Evolutionary conservation across 495 filamentous ascomycete species (phyloP).

Genomic region (Hyaloscypha variabilis): DNA sequence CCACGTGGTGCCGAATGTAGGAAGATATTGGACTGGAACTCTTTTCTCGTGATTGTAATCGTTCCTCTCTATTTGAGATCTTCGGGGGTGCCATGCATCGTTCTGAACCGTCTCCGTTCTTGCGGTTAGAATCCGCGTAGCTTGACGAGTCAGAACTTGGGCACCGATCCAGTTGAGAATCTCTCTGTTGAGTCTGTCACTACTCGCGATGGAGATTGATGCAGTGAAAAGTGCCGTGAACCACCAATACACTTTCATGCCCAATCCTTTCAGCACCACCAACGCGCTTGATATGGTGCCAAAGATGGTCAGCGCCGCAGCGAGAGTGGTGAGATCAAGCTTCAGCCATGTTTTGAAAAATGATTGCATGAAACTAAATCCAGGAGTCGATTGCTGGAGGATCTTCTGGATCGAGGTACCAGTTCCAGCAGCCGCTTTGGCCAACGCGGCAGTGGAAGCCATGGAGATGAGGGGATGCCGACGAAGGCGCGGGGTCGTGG

Average conservation of each 20-base stretch:
- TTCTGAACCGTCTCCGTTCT: slow-evolving; percentile 28
- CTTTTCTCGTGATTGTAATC: slow-evolving; percentile 24
- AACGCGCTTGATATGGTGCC: slow-evolving; percentile 35
- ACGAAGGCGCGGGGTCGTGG: neutral
- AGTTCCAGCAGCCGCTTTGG: neutral
- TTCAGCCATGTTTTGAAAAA: slow-evolving; percentile 19
- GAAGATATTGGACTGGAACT: slow-evolving; percentile 46
- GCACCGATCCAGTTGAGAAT: slow-evolving; percentile 23
- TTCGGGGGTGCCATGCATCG: slow-evolving; percentile 27
- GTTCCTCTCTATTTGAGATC: slow-evolving; percentile 24
- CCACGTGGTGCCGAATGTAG: slow-evolving; percentile 46
- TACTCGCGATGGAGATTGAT: slow-evolving; percentile 18
- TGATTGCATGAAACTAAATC: slow-evolving; percentile 1
- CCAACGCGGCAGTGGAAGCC: neutral
- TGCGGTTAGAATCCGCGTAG: slow-evolving; percentile 17
- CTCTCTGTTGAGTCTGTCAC: slow-evolving; percentile 21
- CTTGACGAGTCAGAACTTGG: slow-evolving; percentile 12
- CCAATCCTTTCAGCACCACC: slow-evolving; percentile 28
- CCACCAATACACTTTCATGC: slow-evolving; percentile 26
- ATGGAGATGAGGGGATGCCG: neutral
- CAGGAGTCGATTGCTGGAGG: neutral
- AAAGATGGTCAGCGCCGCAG: slow-evolving; percentile 36
- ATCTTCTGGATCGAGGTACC: neutral
- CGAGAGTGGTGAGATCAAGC: slow-evolving; percentile 36
- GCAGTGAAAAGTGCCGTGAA: slow-evolving; percentile 16